Base-by-base conservation (phyloP, 2,329 filamentous ascomycete genomes). In the Talaromyces atroroseus region DNA sequence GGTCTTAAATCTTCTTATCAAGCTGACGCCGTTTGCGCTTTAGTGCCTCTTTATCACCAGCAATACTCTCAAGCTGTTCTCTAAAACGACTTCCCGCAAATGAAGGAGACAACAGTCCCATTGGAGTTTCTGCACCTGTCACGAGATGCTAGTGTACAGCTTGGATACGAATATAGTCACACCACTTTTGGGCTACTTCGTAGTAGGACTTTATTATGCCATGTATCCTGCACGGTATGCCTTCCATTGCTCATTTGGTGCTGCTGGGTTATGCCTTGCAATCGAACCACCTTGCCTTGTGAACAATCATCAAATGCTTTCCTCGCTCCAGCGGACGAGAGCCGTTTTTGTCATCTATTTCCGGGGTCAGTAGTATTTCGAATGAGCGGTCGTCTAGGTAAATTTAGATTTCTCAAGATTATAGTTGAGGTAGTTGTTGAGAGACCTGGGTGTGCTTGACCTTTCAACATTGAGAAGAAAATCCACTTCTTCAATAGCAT, bases 171-270 rank as follows among this genome's bases (percentile, higher is more conserved):
- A 90, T 67, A 3, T 75, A 79, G 61, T 89, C 77, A 56, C 89
- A 87, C 0, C 83, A 78, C 62, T 81, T 80, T 12, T 74, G 75
- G 0, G 83, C 76, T 1, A 87, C 79, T 29, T 80, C 75, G 70
- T 89, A 88, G 67, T 85, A 88, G 2, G 79, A 76, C 24, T 75
- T 64, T 0, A 89, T 72, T 1, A 82, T 79, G 58, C 88, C 80
- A 56, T 86, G 81, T 78, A 14, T 56, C 21, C 16, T 44, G 29
- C 1, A 51, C 32, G 11, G 38, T 23, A 21, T 21, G 29, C 34
- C 5, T 2, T 47, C 5, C 21, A 20, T 46, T 54, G 20, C 38
- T 45, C 42, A 50, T 29, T 3, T 50, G 48, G 20, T 29, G 23
- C 5, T 18, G 5, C 2, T 32, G 3, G n/a, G 48, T 32, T 10